Evolutionary conservation across 192 early-diverging fungal genomes (phyloP), one percentile per base, ranked within the genome.

Genomic region (Funneliformis mosseae): DNA sequence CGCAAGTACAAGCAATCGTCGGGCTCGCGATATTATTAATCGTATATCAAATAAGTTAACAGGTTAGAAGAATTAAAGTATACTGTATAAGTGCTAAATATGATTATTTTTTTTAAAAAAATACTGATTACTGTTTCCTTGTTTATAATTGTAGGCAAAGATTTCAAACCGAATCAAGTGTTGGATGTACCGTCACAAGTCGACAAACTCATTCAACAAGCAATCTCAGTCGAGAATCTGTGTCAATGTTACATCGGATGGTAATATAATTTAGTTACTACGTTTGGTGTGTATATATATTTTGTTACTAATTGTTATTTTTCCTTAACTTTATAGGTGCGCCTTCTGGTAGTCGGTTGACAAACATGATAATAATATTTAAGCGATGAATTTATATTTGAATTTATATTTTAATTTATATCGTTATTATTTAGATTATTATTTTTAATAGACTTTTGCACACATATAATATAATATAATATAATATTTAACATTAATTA

Each of bases 11-110:
- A 79, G 27, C 18, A 98, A 98, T 80, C 85, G 93, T 14, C 85
- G 92, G 55, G 97, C 97, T 0, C 83, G 95, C 33, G 90, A 89
- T 12, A 94, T 97, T 80, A 94, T 99, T 43, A 94, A 92, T 67
- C 90, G 97, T 8, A 95, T 99, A 27, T 92, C 90, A 60, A 96
- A 96, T 89, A 99, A 99, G 87, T 88, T 99, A 69, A 95, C 94
- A 9, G 97, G 78, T 79, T 39, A 41, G 75, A 5, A 39, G 33
- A 33, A 33, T 33, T 33, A 3, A 33, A 33, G 3, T 33, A 33
- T 33, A 33, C 3, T 33, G 33, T 33, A 33, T 33, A 33, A 33
- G n/a, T n/a, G n/a, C 87, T 64, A 8, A 3, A 64, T 21, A 33
- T 3, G 8, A 43, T 5, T 23, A 42, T 14, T 8, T 39, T 42